Conservation (phyloP, 2,329 filamentous ascomycete genomes). For the Cytospora schulzeri region DNA sequence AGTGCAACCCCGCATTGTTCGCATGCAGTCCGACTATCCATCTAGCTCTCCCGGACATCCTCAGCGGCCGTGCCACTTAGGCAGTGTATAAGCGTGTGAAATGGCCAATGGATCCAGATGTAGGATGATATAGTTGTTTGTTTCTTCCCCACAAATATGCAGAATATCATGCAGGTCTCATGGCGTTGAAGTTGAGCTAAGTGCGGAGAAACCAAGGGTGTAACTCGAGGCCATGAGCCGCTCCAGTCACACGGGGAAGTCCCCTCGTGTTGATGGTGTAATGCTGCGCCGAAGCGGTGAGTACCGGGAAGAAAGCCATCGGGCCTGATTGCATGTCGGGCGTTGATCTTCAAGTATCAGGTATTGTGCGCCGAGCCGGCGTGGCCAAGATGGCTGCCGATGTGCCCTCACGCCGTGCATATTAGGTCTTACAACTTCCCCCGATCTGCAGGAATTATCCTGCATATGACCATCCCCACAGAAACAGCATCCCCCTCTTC, state of each 20-base stretch:
- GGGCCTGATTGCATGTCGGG: background rate
- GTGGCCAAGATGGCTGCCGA: background rate
- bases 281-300: slow-evolving; percentile 16
- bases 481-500: slow-evolving; percentile 57
- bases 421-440: slow-evolving; percentile 19
- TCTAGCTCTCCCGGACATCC: background rate
- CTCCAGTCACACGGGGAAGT: slow-evolving; percentile 14
- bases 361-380: background rate
- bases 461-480: slow-evolving; percentile 52
- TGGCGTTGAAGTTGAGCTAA: background rate
- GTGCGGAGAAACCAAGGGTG: slow-evolving; percentile 14
- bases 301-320: slow-evolving; percentile 1
- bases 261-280: slow-evolving; percentile 10
- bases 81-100: no score
- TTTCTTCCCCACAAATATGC: background rate
- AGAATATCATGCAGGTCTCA: slow-evolving; percentile 3
- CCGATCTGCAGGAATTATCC: slow-evolving; percentile 11
- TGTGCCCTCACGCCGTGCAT: background rate
- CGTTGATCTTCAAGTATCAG: background rate
- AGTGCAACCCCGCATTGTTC: background rate
- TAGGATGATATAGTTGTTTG: slow-evolving; percentile 6
- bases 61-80: slow-evolving; percentile 3
- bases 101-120: background rate
- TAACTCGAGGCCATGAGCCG: slow-evolving; percentile 1
- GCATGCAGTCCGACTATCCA: background rate